phyloP scores from a whole-genome alignment of 352 stramenopile genomes.

The Phytophthora chlamydospora region DNA sequence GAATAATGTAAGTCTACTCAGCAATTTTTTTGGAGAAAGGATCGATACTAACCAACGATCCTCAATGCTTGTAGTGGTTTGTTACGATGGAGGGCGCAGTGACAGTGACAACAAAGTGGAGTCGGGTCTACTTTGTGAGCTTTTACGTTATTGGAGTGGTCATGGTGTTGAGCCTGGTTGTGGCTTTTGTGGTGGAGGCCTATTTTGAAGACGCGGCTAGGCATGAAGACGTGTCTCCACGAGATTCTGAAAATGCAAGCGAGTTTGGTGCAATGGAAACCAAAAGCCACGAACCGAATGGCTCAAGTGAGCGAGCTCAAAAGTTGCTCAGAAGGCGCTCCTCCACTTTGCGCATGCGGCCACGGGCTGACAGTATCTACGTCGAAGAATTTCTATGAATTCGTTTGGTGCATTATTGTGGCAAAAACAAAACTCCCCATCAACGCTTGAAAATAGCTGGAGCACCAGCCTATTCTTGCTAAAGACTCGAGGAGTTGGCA shows the following conservation, averaged over 20 bases:
- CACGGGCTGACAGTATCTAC: conserved; percentile 48
- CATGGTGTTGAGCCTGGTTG: conserved; percentile 74
- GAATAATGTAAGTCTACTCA: conserved; percentile 60
- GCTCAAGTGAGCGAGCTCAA: conserved; percentile 9
- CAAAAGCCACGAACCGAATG: background rate
- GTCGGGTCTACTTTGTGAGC: conserved; percentile 71
- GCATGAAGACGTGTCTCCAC: background rate
- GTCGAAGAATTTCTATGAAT: conserved; percentile 52
- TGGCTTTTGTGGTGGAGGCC: conserved; percentile 70
- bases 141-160: conserved; percentile 79
- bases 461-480: conserved; percentile 13
- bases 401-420: background rate
- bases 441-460: conserved; percentile 13
- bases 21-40: background rate
- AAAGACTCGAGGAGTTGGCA: background rate
- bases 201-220: conserved; percentile 47
- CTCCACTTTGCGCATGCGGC: conserved; percentile 31
- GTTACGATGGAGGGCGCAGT: conserved; percentile 71
- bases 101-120: conserved; percentile 57
- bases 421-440: background rate
- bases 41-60: background rate
- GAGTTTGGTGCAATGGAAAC: background rate
- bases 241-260: conserved; percentile 1
- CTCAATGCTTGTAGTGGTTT: conserved; percentile 50
- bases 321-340: conserved; percentile 24